phyloP scores from a whole-genome alignment of 176 grass and related monocot species.

The Calamus simplicifolius region DNA sequence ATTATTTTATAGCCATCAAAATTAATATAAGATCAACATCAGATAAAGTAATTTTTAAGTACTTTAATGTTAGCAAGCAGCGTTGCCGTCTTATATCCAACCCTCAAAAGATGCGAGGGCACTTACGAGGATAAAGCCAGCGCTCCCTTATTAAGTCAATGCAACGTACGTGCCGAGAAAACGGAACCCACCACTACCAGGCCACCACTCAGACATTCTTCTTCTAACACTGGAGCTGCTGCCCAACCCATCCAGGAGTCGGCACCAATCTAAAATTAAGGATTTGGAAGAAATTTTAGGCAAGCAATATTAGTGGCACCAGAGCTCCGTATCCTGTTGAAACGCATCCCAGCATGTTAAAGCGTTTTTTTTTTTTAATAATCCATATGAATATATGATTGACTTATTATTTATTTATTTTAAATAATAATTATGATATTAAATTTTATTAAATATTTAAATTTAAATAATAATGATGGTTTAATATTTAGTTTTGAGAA shows the following conservation, averaged over 20 bases:
- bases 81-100: slow-evolving; percentile 61
- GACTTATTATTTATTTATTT: too few species aligned
- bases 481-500: too few species aligned
- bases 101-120: slow-evolving; percentile 48
- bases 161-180: slow-evolving; percentile 26
- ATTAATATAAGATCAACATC: too few species aligned
- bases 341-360: slow-evolving; percentile 68
- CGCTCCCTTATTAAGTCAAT: slow-evolving; percentile 40
- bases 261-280: slow-evolving; percentile 73
- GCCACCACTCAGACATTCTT: slow-evolving; percentile 41
- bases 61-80: slow-evolving; percentile 24
- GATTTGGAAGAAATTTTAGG: slow-evolving; percentile 65
- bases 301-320: slow-evolving; percentile 56
- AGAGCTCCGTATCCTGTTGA: slow-evolving; percentile 73
- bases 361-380: too few species aligned
- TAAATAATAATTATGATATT: too few species aligned
- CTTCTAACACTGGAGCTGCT: slow-evolving; percentile 43
- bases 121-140: slow-evolving; percentile 43
- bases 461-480: too few species aligned
- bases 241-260: slow-evolving; percentile 96
- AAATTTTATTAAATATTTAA: too few species aligned
- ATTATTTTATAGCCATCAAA: too few species aligned
- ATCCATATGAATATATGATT: too few species aligned
- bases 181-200: slow-evolving; percentile 62
- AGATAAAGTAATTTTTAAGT: too few species aligned